Conservation (phyloP, 2,329 filamentous ascomycete species). For the Colletotrichum sp. region DNA sequence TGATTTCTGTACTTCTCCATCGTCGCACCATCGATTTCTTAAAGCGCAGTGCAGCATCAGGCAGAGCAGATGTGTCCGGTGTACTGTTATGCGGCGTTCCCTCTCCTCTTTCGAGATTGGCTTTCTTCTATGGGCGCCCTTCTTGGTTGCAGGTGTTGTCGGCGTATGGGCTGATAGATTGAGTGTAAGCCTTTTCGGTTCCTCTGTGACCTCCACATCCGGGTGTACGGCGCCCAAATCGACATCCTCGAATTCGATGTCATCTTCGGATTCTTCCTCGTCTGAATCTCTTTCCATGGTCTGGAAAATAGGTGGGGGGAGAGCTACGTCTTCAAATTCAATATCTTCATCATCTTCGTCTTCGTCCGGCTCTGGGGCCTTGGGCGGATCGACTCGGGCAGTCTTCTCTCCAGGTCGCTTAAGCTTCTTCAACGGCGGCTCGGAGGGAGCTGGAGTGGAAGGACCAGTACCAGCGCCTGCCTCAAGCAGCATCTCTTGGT, state of each 20-base stretch:
- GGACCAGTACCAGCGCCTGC: constrained; percentile 38
- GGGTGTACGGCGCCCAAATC: constrained; percentile 40
- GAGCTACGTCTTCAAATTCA: constrained; percentile 55
- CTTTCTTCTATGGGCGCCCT: constrained; percentile 49
- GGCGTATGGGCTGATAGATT: constrained; percentile 55
- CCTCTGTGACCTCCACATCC: constrained; percentile 26
- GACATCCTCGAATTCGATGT: constrained; percentile 54
- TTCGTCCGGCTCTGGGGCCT: constrained; percentile 24
- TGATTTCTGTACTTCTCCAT: constrained; percentile 68
- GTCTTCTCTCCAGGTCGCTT: constrained; percentile 30
- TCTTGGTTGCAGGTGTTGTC: constrained; percentile 33
- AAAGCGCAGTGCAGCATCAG: constrained; percentile 78
- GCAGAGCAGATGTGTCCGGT: constrained; percentile 86
- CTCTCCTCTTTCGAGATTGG: constrained; percentile 60
- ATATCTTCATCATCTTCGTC: constrained; percentile 45
- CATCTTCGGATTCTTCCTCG: constrained; percentile 43
- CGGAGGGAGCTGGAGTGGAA: constrained; percentile 31
- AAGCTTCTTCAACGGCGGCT: constrained; percentile 48
- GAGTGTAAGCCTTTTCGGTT: constrained; percentile 49
- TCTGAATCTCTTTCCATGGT: constrained; percentile 56
- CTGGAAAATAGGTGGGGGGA: constrained; percentile 55
- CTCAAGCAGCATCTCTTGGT: constrained; percentile 54
- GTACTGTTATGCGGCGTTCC: constrained; percentile 71
- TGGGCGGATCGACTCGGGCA: background rate
- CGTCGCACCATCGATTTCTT: constrained; percentile 91